A percentile compares a stretch with the other conserved stretches of the same genome.
Conservation (phyloP, 371 early-diverging fungal genomes). For the Synchytrium microbalum region DNA sequence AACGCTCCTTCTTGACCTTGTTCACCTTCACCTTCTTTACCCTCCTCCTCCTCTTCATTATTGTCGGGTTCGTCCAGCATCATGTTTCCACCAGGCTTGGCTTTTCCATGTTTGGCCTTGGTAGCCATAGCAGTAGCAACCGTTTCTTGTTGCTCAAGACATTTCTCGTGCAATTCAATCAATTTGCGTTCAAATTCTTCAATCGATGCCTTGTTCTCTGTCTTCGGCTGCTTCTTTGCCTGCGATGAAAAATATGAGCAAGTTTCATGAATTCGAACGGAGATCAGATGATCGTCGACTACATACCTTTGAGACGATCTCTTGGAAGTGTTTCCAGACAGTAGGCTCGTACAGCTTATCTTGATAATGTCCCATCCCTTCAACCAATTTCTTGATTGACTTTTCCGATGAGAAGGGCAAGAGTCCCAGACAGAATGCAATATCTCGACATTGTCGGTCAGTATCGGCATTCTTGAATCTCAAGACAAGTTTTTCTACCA, state of each 20-base stretch:
- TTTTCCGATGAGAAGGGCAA: slow-evolving; percentile 69
- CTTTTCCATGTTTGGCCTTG: slow-evolving; percentile 7
- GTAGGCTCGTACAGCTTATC: slow-evolving; percentile 75
- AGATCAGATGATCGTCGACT: neutral
- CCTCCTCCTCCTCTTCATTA: slow-evolving; percentile 1
- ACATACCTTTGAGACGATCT: slow-evolving; percentile 73
- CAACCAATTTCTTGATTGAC: slow-evolving; percentile 71
- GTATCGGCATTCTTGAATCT: slow-evolving; percentile 67
- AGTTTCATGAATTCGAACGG: neutral
- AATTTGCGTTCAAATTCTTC: slow-evolving; percentile 77
- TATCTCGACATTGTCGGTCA: slow-evolving; percentile 82
- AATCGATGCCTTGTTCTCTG: slow-evolving; percentile 61
- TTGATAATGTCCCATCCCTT: slow-evolving; percentile 69
- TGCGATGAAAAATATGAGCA: slow-evolving; percentile 36
- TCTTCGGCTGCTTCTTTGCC: slow-evolving; percentile 50
- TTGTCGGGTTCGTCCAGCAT: neutral
- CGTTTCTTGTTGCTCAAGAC: slow-evolving; percentile 34
- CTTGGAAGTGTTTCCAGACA: slow-evolving; percentile 72
- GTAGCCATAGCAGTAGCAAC: slow-evolving; percentile 20
- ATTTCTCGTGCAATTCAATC: slow-evolving; percentile 33
- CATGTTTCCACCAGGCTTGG: slow-evolving; percentile 9
- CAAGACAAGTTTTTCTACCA: slow-evolving; percentile 89
- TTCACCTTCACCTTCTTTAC: slow-evolving; percentile 4
- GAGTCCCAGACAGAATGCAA: slow-evolving; percentile 81
- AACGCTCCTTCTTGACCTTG: slow-evolving; percentile 4